phyloP scores from a whole-genome alignment of 2,329 filamentous ascomycete species.

The Myriosclerotinia duriaeana region DNA sequence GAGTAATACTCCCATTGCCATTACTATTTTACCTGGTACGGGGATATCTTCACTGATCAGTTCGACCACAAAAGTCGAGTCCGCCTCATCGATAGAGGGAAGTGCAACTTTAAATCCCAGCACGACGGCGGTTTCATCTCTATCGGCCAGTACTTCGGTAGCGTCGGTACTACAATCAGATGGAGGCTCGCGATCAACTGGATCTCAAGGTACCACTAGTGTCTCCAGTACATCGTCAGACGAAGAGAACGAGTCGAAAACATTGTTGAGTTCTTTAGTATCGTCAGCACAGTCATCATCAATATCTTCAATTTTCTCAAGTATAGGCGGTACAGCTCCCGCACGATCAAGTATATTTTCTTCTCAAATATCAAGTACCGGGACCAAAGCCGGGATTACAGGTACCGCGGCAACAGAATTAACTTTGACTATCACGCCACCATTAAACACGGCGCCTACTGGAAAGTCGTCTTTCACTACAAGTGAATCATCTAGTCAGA shows the following conservation, averaged over 20 bases:
- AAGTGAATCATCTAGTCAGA: not conserved
- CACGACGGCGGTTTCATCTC: not conserved
- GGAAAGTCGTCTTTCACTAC: not conserved
- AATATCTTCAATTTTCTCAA: not conserved
- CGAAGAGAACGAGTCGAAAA: not conserved
- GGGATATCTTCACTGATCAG: not conserved
- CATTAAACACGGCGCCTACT: not conserved
- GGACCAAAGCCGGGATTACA: not conserved
- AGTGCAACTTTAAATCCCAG: not conserved
- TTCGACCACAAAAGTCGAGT: not conserved
- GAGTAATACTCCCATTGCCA: not conserved
- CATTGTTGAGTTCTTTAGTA: not conserved
- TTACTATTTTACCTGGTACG: slow-evolving; percentile 13
- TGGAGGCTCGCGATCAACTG: not conserved
- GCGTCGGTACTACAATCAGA: not conserved
- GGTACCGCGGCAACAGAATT: not conserved
- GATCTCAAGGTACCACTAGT: not conserved
- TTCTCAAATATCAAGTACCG: not conserved
- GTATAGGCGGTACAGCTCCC: not conserved
- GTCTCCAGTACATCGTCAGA: not conserved
- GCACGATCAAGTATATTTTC: not conserved
- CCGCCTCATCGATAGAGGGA: not conserved
- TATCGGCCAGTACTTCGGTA: not conserved
- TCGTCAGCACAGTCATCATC: not conserved
- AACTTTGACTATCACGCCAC: not conserved